These are phyloP conservation scores for Avena insularis DNA, from an alignment of 176 grass and related monocot genomes.

Conservation along the genomic window DNA sequence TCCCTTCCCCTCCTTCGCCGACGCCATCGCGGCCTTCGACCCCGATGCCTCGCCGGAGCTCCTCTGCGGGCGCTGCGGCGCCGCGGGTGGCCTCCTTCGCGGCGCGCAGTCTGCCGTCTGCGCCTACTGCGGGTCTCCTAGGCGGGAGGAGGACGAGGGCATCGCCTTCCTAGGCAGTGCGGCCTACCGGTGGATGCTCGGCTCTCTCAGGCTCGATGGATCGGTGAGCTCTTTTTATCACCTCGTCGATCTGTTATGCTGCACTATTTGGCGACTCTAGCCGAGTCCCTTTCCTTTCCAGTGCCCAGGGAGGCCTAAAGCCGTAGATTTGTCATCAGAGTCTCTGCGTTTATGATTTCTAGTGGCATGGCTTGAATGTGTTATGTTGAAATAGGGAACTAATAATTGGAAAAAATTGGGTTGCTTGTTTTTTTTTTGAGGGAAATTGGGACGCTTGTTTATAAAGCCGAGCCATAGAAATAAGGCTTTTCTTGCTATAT, in stretches of 20 bases:
- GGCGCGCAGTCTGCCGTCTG: slow-evolving; percentile 54
- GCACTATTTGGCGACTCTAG: background rate
- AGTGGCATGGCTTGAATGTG: background rate
- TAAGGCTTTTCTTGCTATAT: background rate
- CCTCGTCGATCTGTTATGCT: slow-evolving; percentile 8
- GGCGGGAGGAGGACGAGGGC: slow-evolving; percentile 43
- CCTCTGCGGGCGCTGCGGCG: slow-evolving; percentile 59
- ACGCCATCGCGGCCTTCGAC: slow-evolving; percentile 58
- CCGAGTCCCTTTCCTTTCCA: background rate
- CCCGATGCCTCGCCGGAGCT: slow-evolving; percentile 20
- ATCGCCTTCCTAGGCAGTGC: slow-evolving; percentile 53
- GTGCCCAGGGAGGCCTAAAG: background rate
- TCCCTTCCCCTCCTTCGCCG: slow-evolving; percentile 50
- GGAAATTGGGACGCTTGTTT: background rate
- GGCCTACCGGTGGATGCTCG: slow-evolving; percentile 63
- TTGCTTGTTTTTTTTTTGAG: too few species aligned
- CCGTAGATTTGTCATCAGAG: slow-evolving; percentile 14
- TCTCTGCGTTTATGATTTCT: background rate
- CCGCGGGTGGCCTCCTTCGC: slow-evolving; percentile 53
- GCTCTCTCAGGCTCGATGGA: slow-evolving; percentile 68
- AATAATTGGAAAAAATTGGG: background rate
- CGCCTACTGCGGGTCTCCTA: slow-evolving; percentile 60
- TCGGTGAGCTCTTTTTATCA: slow-evolving; percentile 56
- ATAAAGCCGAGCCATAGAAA: slow-evolving; percentile 6
- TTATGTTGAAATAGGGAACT: background rate